Conservation (phyloP, 1,284 basidiomycete genomes). For the Ustilago trichophora region DNA sequence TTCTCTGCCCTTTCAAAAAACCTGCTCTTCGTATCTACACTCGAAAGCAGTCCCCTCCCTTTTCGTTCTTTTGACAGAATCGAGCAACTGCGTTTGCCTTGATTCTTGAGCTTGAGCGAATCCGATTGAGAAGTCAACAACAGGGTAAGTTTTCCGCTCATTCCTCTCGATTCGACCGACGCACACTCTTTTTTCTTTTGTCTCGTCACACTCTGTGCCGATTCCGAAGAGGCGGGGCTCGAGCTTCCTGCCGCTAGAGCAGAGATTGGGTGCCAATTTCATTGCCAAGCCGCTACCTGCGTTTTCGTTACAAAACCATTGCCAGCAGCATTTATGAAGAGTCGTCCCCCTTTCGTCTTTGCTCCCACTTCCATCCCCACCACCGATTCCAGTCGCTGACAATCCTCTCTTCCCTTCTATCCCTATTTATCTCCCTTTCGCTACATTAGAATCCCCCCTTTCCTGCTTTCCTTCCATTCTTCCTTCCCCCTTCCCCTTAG, state of each 20-base stretch:
- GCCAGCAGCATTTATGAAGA: conserved; percentile 8
- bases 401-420: background rate
- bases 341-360: background rate
- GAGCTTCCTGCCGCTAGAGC: too few species aligned
- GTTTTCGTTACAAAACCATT: too few species aligned
- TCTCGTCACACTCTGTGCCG: too few species aligned
- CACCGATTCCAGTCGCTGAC: conserved; percentile 6
- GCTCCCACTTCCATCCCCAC: conserved; percentile 10
- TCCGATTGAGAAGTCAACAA: conserved; percentile 11
- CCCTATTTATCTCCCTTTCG: conserved; percentile 7
- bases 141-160: conserved; percentile 16
- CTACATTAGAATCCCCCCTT: conserved; percentile 3
- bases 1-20: conserved; percentile 15
- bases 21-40: conserved; percentile 11
- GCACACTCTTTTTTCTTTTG: background rate
- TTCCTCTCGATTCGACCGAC: background rate
- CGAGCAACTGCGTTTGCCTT: conserved; percentile 21
- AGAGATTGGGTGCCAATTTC: background rate
- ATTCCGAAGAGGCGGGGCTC: background rate
- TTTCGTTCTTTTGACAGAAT: conserved; percentile 1
- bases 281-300: conserved; percentile 4
- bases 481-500: background rate
- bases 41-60: conserved; percentile 26
- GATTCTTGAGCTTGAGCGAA: conserved; percentile 16
- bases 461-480: conserved; percentile 12